phyloP scores from a whole-genome alignment of 345 rosid genomes.

The Corymbia maculata region DNA sequence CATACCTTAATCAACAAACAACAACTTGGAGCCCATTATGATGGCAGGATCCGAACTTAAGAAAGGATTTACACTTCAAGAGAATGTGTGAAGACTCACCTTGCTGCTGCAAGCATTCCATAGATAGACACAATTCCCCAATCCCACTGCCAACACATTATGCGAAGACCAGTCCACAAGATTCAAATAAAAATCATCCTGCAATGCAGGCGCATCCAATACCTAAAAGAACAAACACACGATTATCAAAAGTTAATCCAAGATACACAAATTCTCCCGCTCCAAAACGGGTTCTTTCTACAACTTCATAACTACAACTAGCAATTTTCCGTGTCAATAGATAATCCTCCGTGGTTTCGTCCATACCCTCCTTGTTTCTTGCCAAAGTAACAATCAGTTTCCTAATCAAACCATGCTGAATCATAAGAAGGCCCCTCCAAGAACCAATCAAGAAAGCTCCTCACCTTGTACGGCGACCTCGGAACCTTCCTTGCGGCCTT shows the following conservation, averaged over 20 bases:
- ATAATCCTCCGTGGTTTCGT: neutral
- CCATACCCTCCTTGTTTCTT: neutral
- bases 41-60: neutral
- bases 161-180: conserved; percentile 97
- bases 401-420: neutral
- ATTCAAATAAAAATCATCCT: conserved; percentile 98
- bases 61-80: neutral
- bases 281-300: neutral
- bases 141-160: conserved; percentile 89
- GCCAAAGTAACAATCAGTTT: neutral
- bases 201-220: conserved; percentile 97
- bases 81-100: conserved; percentile 25
- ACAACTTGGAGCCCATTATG: neutral
- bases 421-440: neutral
- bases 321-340: neutral
- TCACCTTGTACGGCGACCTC: conserved; percentile 85
- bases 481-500: conserved; percentile 86
- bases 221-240: conserved; percentile 32
- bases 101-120: conserved; percentile 99
- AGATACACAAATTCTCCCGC: neutral
- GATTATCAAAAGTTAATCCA: neutral
- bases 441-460: neutral
- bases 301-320: neutral
- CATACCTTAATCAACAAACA: neutral
- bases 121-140: conserved; percentile 90